Percentiles rank a stretch among this genome's conserved stretches.
Conservation (phyloP, 208 protist genomes). For the Acanthamoeba castellanii region DNA sequence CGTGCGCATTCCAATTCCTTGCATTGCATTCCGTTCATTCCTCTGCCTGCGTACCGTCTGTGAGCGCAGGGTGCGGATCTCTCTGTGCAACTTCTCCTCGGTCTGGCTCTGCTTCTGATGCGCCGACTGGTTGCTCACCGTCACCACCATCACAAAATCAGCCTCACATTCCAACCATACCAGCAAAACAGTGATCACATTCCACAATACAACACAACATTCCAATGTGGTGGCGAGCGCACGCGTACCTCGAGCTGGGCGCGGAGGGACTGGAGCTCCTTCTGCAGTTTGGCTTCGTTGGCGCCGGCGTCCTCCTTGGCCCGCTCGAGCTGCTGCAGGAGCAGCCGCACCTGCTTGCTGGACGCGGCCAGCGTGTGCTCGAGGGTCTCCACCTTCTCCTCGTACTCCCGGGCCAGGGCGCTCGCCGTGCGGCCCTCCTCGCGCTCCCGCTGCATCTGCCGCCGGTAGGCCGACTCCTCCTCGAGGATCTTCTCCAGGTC, state of each 20-base stretch:
- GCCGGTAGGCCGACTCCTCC: background rate
- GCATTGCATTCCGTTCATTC: background rate
- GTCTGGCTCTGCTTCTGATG: background rate
- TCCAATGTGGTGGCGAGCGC: background rate
- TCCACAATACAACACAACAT: too few relatives aligned
- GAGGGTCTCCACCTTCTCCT: slow-evolving; percentile 16
- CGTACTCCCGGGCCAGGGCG: background rate
- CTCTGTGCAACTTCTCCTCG: background rate
- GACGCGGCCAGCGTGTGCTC: background rate
- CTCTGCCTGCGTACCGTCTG: background rate
- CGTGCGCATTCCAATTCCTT: background rate
- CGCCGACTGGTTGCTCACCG: background rate
- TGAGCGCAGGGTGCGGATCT: background rate
- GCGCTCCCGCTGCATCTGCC: background rate
- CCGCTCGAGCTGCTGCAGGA: slow-evolving; percentile 16
- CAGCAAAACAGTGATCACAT: background rate
- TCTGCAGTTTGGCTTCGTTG: background rate
- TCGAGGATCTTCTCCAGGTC: slow-evolving; percentile 26
- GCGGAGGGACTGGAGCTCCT: background rate
- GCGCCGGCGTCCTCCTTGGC: slow-evolving; percentile 5
- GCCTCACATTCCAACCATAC: background rate
- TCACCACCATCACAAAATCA: background rate
- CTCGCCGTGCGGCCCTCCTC: background rate
- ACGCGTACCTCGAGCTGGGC: background rate
- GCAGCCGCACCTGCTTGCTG: slow-evolving; percentile 12